Percentiles rank a stretch among this genome's conserved stretches.
Evolutionary conservation across 306 rosid genomes (phyloP).

Genomic region (Prunus mongolica): DNA sequence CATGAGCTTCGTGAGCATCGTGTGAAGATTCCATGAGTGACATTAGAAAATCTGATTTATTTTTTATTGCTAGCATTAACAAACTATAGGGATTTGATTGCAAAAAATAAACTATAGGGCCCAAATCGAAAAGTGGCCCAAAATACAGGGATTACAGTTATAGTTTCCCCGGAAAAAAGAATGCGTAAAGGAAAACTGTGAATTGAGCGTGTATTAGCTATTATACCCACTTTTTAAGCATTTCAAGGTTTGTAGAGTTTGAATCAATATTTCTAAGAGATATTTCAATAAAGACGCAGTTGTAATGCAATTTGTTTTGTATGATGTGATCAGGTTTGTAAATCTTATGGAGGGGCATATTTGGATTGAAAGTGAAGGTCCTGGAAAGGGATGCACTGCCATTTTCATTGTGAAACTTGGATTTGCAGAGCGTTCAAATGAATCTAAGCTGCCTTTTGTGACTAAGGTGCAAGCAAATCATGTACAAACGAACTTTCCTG

Average conservation of each 20-base stretch:
- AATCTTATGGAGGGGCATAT: slow-evolving; percentile 95
- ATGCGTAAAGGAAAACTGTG: neutral
- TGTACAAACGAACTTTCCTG: slow-evolving; percentile 54
- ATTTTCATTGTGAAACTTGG: slow-evolving; percentile 83
- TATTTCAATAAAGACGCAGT: neutral
- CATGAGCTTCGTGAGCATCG: neutral
- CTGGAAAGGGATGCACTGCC: slow-evolving; percentile 82
- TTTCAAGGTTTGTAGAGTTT: neutral
- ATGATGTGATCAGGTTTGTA: slow-evolving; percentile 72
- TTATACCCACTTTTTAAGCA: neutral
- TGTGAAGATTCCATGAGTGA: neutral
- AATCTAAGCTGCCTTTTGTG: slow-evolving; percentile 44
- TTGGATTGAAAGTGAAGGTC: slow-evolving; percentile 96
- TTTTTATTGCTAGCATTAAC: neutral
- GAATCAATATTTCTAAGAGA: neutral
- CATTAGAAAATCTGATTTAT: neutral
- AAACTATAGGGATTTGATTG: neutral
- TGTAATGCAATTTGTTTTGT: slow-evolving; percentile 1
- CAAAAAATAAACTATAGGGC: neutral
- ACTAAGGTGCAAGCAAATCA: slow-evolving; percentile 53
- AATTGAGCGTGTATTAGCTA: neutral
- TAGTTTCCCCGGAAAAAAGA: neutral
- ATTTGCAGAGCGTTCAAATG: slow-evolving; percentile 62
- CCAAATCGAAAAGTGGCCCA: neutral
- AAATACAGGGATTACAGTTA: neutral